Evolutionary conservation across 305 asterid genomes (phyloP).

Genomic region (Ajuga reptans): DNA sequence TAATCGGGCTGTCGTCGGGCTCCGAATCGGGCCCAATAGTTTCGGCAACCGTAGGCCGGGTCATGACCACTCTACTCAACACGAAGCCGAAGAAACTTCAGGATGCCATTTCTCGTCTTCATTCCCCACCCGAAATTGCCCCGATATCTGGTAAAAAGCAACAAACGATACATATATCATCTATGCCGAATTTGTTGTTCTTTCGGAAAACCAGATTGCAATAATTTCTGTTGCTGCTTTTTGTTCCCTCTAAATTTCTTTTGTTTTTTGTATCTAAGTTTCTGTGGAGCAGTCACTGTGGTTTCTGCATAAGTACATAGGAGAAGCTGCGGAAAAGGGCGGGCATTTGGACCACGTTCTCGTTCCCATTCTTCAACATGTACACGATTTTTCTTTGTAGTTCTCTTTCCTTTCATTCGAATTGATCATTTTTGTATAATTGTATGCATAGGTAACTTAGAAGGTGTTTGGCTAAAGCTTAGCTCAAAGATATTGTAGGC

Average conservation of each 20-base stretch:
- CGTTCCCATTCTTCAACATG: slow-evolving; percentile 84
- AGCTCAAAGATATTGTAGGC: too few species aligned
- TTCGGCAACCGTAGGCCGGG: slow-evolving; percentile 57
- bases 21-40: slow-evolving; percentile 35
- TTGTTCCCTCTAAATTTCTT: not conserved
- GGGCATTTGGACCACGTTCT: slow-evolving; percentile 67
- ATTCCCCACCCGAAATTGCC: slow-evolving; percentile 42
- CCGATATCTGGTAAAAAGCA: slow-evolving; percentile 40
- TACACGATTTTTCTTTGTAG: slow-evolving; percentile 12
- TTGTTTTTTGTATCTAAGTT: slow-evolving; percentile 29
- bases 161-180: not conserved
- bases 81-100: slow-evolving; percentile 68
- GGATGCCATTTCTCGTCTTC: slow-evolving; percentile 50
- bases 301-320: slow-evolving; percentile 76
- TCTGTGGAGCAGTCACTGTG: slow-evolving; percentile 77
- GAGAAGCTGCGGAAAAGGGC: slow-evolving; percentile 50
- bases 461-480: too few species aligned
- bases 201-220: not conserved
- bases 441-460: not conserved
- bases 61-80: slow-evolving; percentile 51
- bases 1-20: slow-evolving; percentile 19
- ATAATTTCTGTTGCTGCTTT: not conserved
- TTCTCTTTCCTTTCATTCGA: not conserved
- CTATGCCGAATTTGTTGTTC: not conserved
- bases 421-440: not conserved